phyloP scores from a whole-genome alignment of 352 stramenopile genomes.

The Pythium myriotylum region DNA sequence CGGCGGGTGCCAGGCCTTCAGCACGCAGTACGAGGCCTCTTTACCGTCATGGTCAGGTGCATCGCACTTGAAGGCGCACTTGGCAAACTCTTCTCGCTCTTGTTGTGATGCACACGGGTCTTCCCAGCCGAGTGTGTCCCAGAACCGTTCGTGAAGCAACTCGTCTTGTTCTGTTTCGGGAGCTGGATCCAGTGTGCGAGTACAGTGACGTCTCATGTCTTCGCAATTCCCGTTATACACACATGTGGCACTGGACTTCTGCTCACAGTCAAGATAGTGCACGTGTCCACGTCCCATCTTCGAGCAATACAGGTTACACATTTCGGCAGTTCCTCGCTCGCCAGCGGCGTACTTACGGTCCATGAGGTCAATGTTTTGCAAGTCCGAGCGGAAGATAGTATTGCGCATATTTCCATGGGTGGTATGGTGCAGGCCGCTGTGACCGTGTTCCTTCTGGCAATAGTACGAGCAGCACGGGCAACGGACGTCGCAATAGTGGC shows the following conservation, averaged over 20 bases:
- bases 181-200: slow-evolving; percentile 49
- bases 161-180: slow-evolving; percentile 63
- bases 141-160: slow-evolving; percentile 76
- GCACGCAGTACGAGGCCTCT: slow-evolving; percentile 53
- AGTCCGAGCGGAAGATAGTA: slow-evolving; percentile 67
- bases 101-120: slow-evolving; percentile 64
- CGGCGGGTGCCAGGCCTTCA: slow-evolving; percentile 65
- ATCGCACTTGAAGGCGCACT: slow-evolving; percentile 75
- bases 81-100: slow-evolving; percentile 65
- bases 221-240: slow-evolving; percentile 47
- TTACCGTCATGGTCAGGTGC: slow-evolving; percentile 64
- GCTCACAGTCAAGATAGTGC: slow-evolving; percentile 72
- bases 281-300: slow-evolving; percentile 81
- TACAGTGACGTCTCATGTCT: slow-evolving; percentile 77
- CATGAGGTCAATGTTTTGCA: slow-evolving; percentile 60
- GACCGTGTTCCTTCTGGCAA: slow-evolving; percentile 62
- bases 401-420: slow-evolving; percentile 85
- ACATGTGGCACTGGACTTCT: slow-evolving; percentile 35
- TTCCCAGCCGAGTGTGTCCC: slow-evolving; percentile 74
- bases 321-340: slow-evolving; percentile 69
- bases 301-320: slow-evolving; percentile 82
- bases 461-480: slow-evolving; percentile 81
- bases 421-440: slow-evolving; percentile 58
- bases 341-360: slow-evolving; percentile 74
- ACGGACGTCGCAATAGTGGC: slow-evolving; percentile 73